Base-by-base conservation (phyloP, 2,329 filamentous ascomycete species). In the Lachnellula hyalina region DNA sequence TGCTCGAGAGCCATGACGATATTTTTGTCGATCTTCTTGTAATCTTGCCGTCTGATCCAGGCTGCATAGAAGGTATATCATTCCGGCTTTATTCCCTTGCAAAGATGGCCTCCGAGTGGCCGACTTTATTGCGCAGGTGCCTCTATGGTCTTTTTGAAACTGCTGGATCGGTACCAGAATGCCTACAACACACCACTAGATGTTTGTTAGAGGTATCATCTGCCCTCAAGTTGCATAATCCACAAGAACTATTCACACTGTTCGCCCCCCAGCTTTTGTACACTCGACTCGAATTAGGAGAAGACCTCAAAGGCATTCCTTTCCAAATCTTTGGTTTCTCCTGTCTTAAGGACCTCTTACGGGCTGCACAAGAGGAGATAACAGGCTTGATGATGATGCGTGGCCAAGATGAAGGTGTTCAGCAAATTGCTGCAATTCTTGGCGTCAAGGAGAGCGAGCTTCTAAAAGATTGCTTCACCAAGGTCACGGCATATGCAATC, bases 91-190 rank as follows among this genome's bases (percentile, higher is more conserved):
- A 89, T 58, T 82, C 90, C 8, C 74, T 97, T 11, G 83, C 87
- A 1, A 84, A 84, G 53, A 74, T 99, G 55, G 94, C 89, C 23
- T 89, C 90, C 32, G 75, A 77, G 49, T 97, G 93, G 89, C 85
- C 90, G 56, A 96, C 92, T 0, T 77, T 97, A 19, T 78, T 96
- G 44, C 86, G 92, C 50, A 84, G 88, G 60, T 91, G 90, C 61
- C 88, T 96, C 17, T 99, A 96, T 69, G 88, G 94, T 69, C 91
- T 97, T 21, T 96, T 97, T 63, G 94, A 97, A 69, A 90, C 87
- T 0, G 89, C 92, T 1, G 90, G 88, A 1, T 84, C 84, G 54
- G 82, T 96, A 14, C 72, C 79, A 3, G 72, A 74, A 11, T 87
- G 87, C 6, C 76, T 79, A 19, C 74, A 77, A 19, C 87, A 96